Percentiles rank a stretch among this genome's conserved stretches.
These are phyloP conservation scores for Mallotus repandus DNA, from an alignment of 441 rosid genomes.

Conservation along the genomic window DNA sequence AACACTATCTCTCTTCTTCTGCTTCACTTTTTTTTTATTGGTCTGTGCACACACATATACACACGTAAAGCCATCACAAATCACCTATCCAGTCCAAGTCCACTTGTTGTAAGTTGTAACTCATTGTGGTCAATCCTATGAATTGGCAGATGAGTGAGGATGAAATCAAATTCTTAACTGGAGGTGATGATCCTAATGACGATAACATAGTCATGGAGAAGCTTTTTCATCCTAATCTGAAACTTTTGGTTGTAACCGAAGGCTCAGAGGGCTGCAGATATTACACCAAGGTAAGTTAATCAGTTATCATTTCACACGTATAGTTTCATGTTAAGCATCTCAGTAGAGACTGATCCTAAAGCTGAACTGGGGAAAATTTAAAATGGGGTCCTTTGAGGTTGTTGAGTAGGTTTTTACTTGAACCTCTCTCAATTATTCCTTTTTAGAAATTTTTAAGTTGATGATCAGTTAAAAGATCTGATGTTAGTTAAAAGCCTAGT, in stretches of 20 bases:
- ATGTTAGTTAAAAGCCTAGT: too few species aligned
- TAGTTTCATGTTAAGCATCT: constrained; percentile 8
- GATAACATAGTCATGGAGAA: constrained; percentile 78
- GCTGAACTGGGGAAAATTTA: neutral
- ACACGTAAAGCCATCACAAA: neutral
- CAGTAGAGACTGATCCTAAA: neutral
- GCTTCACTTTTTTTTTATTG: neutral
- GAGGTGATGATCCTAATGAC: constrained; percentile 77
- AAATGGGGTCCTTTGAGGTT: too few species aligned
- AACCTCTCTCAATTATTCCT: too few species aligned
- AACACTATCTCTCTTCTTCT: constrained; percentile 2
- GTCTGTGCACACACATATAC: neutral
- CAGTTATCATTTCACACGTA: neutral
- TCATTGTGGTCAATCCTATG: constrained; percentile 20
- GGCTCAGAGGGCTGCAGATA: constrained; percentile 92
- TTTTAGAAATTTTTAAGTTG: too few species aligned
- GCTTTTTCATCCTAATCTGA: constrained; percentile 82
- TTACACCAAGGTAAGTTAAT: constrained; percentile 68
- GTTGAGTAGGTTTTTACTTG: too few species aligned
- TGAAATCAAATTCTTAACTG: constrained; percentile 83
- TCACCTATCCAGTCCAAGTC: neutral
- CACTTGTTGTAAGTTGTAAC: neutral
- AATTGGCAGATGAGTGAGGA: constrained; percentile 84
- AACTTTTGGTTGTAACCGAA: constrained; percentile 87
- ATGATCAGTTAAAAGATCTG: too few species aligned